Conservation (phyloP, 73 alveolate genomes). For the Halteria grandinella region DNA sequence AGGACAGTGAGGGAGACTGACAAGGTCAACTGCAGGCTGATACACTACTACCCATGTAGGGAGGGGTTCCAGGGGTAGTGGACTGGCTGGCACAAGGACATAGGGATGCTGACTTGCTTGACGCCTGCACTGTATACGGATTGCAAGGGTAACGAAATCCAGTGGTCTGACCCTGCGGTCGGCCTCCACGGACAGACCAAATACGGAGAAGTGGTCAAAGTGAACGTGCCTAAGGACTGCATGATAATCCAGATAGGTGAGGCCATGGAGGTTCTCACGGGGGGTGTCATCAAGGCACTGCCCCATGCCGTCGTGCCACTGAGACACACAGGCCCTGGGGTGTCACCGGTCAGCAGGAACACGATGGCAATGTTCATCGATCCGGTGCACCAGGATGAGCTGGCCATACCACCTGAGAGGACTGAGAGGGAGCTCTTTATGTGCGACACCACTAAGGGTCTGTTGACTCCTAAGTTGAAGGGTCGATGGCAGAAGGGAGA, state of each 20-base stretch:
- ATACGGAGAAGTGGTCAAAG: slow-evolving; percentile 5
- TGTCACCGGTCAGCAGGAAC: no score
- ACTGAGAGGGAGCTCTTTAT: no score
- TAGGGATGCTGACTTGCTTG: slow-evolving; percentile 14
- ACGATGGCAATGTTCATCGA: no score
- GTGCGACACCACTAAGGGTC: no score
- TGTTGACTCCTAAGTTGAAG: no score
- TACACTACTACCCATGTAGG: neutral
- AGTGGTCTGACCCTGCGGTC: neutral
- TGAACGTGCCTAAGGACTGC: slow-evolving; percentile 31
- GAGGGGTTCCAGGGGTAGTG: slow-evolving; percentile 2
- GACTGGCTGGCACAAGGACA: slow-evolving; percentile 49
- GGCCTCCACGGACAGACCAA: slow-evolving; percentile 16
- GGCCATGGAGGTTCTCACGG: slow-evolving; percentile 7
- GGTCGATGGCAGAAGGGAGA: no score
- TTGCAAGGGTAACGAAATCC: neutral
- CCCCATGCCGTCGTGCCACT: slow-evolving; percentile 41
- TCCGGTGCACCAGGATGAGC: no score
- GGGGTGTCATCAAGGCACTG: slow-evolving; percentile 25
- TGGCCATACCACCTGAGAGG: no score
- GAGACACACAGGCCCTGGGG: no score
- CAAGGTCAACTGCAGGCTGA: no score
- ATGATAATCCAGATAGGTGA: slow-evolving; percentile 35
- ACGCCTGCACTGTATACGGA: slow-evolving; percentile 16
- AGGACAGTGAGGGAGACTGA: no score